Base-by-base conservation (phyloP, 805 yeast genomes). In the Wickerhamiella australiensis region DNA sequence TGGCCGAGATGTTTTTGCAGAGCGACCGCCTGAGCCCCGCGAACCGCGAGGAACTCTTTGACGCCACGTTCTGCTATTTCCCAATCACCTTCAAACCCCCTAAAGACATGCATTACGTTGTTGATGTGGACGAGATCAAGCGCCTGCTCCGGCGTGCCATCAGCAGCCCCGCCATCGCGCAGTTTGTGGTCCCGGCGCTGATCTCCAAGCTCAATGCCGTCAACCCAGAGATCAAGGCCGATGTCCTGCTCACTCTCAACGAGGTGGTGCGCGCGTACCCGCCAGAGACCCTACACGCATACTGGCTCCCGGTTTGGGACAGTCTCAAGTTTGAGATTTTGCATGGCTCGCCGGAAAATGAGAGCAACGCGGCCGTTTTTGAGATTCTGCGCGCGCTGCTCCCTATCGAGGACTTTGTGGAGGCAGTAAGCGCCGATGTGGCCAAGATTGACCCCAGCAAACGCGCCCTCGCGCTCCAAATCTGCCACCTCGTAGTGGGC, bases 1-100 rank as follows among this genome's bases (percentile, higher is more conserved):
- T 86, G 41, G 77, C 80, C 55, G 55, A 63, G 11, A 38, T 48
- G 4, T 74, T 88, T 12, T 69, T 78, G 17, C 52, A 60, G 18
- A 57, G 57, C 2, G 67, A 78, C 23, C 54, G 61, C 13, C 61
- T 69, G 3, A 65, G 68, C 2, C 68, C 76, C 55, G 64, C 38
- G 62, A 64, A n/a, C 67, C 63, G 58, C 27, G 81, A 82, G 55
- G 85, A 84, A 8, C 63, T 92, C 52, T 94, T 88, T 61, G 98
- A 92, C 61, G 77, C 83, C 31, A 71, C 85, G 37, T 94, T 90
- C 62, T 92, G 98, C 65, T 92, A 92, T 67, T 92, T 90, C 68
- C 99, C 99, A 11, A 88, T 92, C 40, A 83, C 96, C 1, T 92
- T 94, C 67, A 80, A 79, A 51, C 95, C 97, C 1, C 95, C 97